phyloP scores from a whole-genome alignment of 805 yeast genomes.

The Metschnikowia hibisci region DNA sequence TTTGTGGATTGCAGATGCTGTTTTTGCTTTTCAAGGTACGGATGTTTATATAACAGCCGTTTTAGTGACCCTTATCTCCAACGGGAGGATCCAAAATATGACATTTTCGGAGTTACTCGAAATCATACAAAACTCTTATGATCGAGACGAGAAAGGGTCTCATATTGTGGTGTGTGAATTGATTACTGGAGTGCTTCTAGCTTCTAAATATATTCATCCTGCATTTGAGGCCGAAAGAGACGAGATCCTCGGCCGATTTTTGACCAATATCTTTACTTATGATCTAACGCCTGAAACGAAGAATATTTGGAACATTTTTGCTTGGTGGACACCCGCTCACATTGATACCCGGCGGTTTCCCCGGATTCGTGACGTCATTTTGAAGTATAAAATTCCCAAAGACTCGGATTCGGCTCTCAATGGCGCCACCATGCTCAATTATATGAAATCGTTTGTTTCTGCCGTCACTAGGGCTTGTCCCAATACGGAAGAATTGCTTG shows the following conservation, averaged over 20 bases:
- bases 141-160: constrained; percentile 64
- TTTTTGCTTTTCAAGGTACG: constrained; percentile 60
- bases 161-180: constrained; percentile 76
- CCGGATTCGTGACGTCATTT: constrained; percentile 42
- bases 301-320: constrained; percentile 69
- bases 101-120: constrained; percentile 50
- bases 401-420: constrained; percentile 60
- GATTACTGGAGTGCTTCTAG: constrained; percentile 56
- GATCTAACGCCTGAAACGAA: constrained; percentile 72
- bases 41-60: constrained; percentile 57
- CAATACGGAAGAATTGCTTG: constrained; percentile 40
- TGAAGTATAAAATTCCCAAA: constrained; percentile 44
- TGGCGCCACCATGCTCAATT: constrained; percentile 57
- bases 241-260: constrained; percentile 39
- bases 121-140: constrained; percentile 48
- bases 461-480: constrained; percentile 55
- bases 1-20: constrained; percentile 57
- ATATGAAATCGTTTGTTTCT: constrained; percentile 49
- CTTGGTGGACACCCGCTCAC: constrained; percentile 70
- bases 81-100: constrained; percentile 41
- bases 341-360: constrained; percentile 67
- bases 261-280: constrained; percentile 44
- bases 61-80: constrained; percentile 46
- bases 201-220: constrained; percentile 41
- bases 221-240: constrained; percentile 40